Evolutionary conservation across 371 early-diverging fungal species (phyloP).

Genomic region (Mortierella sp.): DNA sequence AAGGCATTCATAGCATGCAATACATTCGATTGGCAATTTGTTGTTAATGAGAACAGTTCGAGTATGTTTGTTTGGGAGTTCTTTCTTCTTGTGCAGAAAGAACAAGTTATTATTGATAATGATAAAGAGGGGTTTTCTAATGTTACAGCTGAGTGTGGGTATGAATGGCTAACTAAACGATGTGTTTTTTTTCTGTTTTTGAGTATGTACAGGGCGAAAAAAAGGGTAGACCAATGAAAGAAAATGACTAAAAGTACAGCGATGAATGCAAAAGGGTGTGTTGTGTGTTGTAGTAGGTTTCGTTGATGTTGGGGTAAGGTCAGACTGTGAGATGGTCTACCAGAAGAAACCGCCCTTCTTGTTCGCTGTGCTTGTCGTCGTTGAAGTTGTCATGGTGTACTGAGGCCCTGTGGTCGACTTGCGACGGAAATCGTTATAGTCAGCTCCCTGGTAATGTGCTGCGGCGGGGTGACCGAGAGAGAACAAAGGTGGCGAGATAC

Average conservation of each 20-base stretch:
- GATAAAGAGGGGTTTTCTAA: conserved; percentile 13
- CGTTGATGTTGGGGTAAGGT: conserved; percentile 7
- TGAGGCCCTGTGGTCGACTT: conserved; percentile 32
- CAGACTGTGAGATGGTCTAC: not conserved
- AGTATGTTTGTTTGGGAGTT: not conserved
- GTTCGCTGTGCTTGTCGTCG: conserved; percentile 11
- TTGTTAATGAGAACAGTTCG: not conserved
- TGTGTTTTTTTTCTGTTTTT: conserved; percentile 18
- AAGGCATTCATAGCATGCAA: not conserved
- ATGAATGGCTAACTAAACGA: not conserved
- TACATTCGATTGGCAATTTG: not conserved
- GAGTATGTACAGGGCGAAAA: conserved; percentile 34
- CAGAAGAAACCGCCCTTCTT: conserved; percentile 34
- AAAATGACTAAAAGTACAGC: conserved; percentile 24
- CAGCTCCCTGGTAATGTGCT: not conserved
- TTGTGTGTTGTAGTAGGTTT: conserved; percentile 15
- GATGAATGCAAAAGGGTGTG: not conserved
- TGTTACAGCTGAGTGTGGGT: not conserved
- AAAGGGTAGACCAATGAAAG: conserved; percentile 5
- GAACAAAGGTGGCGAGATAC: conserved; percentile 34
- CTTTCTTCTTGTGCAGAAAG: conserved; percentile 2
- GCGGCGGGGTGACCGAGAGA: conserved; percentile 28
- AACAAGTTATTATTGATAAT: conserved; percentile 5
- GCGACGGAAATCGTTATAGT: conserved; percentile 23
- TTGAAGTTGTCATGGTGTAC: conserved; percentile 20